A percentile compares a stretch with the other conserved stretches of the same genome.
phyloP scores from a whole-genome alignment of 129 eudicot genomes.

The Arctium lappa region DNA sequence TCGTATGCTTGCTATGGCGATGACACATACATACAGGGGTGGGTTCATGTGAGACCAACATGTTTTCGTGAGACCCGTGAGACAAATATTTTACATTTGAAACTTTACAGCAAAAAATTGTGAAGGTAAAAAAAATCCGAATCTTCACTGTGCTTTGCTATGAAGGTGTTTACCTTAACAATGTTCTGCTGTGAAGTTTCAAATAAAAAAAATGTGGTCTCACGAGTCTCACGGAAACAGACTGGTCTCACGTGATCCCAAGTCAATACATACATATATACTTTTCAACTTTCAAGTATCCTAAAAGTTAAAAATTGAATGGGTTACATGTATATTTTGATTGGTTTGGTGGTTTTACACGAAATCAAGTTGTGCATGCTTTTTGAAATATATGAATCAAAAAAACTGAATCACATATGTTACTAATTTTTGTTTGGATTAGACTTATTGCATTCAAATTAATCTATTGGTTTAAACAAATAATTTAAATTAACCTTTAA shows the following conservation, averaged over 20 bases:
- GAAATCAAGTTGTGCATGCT: background rate
- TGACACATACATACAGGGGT: background rate
- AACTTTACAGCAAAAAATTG: no score
- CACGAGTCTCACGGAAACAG: no score
- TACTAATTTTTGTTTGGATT: background rate
- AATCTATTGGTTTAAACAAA: background rate
- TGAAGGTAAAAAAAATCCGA: no score
- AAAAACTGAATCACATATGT: background rate
- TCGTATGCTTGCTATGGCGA: background rate
- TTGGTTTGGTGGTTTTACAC: background rate
- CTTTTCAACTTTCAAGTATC: background rate
- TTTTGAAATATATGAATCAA: background rate
- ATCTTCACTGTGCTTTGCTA: no score
- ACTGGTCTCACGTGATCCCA: no score
- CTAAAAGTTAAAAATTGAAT: background rate
- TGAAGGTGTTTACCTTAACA: no score
- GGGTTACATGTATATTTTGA: background rate
- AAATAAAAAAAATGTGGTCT: no score
- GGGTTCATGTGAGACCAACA: no score
- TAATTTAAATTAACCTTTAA: background rate
- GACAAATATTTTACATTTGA: no score
- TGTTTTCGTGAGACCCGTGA: no score
- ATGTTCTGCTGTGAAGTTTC: no score
- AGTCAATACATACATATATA: background rate
- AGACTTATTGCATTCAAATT: background rate